Evolutionary conservation across 108 stramenopile species (phyloP), one percentile per base, ranked within the genome.

Genomic region (Parietichytrium sp.): DNA sequence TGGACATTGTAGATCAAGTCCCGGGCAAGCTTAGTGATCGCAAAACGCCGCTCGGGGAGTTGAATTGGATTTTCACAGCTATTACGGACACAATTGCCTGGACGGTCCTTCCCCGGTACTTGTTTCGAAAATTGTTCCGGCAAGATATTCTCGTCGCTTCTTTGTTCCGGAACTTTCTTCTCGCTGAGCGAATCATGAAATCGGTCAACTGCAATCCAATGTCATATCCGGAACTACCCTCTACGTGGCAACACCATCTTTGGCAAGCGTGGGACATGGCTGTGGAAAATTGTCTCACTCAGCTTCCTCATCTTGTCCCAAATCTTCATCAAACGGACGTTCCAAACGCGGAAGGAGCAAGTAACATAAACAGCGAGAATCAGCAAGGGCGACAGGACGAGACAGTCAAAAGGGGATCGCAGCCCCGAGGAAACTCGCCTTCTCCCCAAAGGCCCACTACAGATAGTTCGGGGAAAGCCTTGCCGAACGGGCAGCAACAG

Each of bases 231-330:
- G 87, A 90, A 3, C 85, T 99, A 27, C 97, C 97, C 36, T 88
- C 93, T 29, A 93, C 94, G 3, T 89, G 88, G 42, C 87, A 95
- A 81, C 49, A 87, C 16, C 99, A 99, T 3, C 83, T 99, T 30
- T 99, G 99, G 99, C 89, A 92, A 54, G 88, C 99, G 1, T 99
- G 97, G 97, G 99, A 99, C 86, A 82, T 97, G n/a, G 97, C 96
- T 3, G 94, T 96, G 38, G 99, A 98, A 83, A 94, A 92, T 1
- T 94, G 95, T 77, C 83, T 99, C 25, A 87, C 90, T 61, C 89
- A 88, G 45, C 84, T 98, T 15, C 52, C 80, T 0, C 27, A 42
- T 3, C 47, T 25, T 25, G 42, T 23, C 20, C 81, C 54, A 47
- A 26, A 33, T n/a, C 49, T 85, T 82, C n/a, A n/a, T n/a, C n/a